These are phyloP conservation scores for Pichia insulana DNA, from an alignment of 805 yeast genomes.

Conservation along the genomic window DNA sequence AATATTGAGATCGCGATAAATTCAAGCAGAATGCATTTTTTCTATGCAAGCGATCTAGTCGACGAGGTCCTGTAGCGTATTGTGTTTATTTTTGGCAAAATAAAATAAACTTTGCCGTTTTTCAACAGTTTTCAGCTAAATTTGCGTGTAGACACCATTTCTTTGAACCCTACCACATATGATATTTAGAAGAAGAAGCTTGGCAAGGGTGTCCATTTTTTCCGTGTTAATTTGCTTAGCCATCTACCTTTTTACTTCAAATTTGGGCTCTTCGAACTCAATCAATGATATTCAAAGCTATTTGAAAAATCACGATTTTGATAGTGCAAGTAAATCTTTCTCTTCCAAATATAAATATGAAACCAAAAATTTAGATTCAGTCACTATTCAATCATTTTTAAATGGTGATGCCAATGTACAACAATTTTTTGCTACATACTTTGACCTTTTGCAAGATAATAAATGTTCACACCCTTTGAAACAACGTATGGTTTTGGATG, in stretches of 20 bases:
- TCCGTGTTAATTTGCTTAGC: neutral
- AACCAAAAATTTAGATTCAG: neutral
- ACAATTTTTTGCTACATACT: neutral
- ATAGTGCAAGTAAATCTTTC: neutral
- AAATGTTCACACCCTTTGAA: neutral
- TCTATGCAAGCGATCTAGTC: too few species aligned
- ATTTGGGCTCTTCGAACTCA: neutral
- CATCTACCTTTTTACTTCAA: neutral
- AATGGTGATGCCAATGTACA: slow-evolving; percentile 51
- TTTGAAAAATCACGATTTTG: neutral
- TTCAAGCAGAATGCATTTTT: too few species aligned
- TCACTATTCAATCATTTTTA: slow-evolving; percentile 29
- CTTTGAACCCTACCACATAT: too few species aligned
- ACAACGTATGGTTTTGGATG: neutral
- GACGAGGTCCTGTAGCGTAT: too few species aligned
- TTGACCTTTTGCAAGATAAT: neutral
- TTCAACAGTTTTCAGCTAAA: too few species aligned
- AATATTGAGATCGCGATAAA: too few species aligned
- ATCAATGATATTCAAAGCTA: neutral
- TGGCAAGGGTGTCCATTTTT: too few species aligned
- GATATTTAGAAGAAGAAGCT: too few species aligned
- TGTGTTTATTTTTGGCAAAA: too few species aligned
- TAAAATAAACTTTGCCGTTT: too few species aligned
- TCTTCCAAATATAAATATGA: neutral
- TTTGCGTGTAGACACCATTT: too few species aligned